These are phyloP conservation scores for Colletotrichum zoysiae DNA, from an alignment of 2,329 filamentous ascomycete genomes.

Conservation along the genomic window DNA sequence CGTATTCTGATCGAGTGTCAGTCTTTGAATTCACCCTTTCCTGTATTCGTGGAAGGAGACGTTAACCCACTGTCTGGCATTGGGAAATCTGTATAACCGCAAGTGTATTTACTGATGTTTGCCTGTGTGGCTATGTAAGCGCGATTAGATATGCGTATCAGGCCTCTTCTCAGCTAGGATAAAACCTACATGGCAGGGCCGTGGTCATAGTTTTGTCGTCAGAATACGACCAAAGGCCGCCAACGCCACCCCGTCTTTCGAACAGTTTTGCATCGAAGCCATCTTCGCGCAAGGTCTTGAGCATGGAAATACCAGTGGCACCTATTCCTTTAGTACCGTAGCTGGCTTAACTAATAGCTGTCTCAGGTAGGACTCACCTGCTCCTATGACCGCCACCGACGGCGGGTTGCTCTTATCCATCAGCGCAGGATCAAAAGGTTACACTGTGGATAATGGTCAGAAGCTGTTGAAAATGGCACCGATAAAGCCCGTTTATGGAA, in stretches of 20 bases:
- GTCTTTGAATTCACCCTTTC: neutral
- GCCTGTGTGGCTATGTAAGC: conserved; percentile 47
- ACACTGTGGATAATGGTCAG: accelerated
- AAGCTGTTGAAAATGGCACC: neutral
- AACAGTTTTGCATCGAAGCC: conserved; percentile 57
- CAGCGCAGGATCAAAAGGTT: neutral
- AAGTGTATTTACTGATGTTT: conserved; percentile 55
- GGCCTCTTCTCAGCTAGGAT: conserved; percentile 10
- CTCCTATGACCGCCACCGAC: conserved; percentile 45
- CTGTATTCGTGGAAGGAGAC: neutral
- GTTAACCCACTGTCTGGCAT: conserved; percentile 54
- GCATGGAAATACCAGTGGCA: conserved; percentile 48
- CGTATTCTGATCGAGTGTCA: conserved; percentile 45
- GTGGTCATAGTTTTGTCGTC: conserved; percentile 52
- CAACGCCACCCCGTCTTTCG: conserved; percentile 55
- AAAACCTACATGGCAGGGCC: conserved; percentile 48
- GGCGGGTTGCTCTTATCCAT: neutral
- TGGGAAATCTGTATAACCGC: conserved; percentile 56
- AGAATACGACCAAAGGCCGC: conserved; percentile 59
- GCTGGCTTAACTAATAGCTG: neutral
- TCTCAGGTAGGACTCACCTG: conserved; percentile 37
- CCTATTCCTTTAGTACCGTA: conserved; percentile 41
- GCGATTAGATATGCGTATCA: neutral
- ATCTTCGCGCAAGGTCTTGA: conserved; percentile 58
- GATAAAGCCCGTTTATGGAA: neutral